phyloP scores from a whole-genome alignment of 306 rosid species.

The Herpetospermum pedunculosum region DNA sequence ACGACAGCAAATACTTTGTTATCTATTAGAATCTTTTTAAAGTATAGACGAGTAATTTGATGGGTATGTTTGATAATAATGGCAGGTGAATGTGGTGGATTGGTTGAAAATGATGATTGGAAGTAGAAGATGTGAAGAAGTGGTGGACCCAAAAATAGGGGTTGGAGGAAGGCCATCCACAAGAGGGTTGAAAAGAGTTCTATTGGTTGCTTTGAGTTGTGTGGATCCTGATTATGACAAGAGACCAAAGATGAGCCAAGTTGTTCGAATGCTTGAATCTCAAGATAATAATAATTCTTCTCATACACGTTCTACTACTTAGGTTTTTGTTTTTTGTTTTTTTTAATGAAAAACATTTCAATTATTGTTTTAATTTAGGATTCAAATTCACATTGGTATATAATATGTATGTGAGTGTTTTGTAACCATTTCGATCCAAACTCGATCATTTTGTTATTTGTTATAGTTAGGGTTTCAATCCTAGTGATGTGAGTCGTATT shows the following conservation, averaged over 20 bases:
- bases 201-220: constrained; percentile 89
- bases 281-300: constrained; percentile 35
- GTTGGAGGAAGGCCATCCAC: constrained; percentile 60
- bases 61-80: background rate
- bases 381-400: too few species aligned
- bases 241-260: constrained; percentile 93
- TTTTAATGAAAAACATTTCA: too few species aligned
- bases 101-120: constrained; percentile 98
- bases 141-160: constrained; percentile 76
- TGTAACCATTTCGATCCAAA: too few species aligned
- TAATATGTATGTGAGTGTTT: too few species aligned
- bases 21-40: too few species aligned
- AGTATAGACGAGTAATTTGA: too few species aligned
- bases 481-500: too few species aligned
- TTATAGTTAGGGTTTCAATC: too few species aligned
- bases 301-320: background rate
- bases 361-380: too few species aligned
- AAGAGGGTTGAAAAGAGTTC: constrained; percentile 70
- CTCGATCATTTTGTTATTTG: too few species aligned
- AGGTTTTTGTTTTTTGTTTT: background rate
- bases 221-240: constrained; percentile 76
- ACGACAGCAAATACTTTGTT: too few species aligned
- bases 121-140: constrained; percentile 70
- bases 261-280: constrained; percentile 92
- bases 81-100: constrained; percentile 84